These are phyloP conservation scores for Pulveroboletus sp. DNA, from an alignment of 768 basidiomycete species.

Conservation along the genomic window DNA sequence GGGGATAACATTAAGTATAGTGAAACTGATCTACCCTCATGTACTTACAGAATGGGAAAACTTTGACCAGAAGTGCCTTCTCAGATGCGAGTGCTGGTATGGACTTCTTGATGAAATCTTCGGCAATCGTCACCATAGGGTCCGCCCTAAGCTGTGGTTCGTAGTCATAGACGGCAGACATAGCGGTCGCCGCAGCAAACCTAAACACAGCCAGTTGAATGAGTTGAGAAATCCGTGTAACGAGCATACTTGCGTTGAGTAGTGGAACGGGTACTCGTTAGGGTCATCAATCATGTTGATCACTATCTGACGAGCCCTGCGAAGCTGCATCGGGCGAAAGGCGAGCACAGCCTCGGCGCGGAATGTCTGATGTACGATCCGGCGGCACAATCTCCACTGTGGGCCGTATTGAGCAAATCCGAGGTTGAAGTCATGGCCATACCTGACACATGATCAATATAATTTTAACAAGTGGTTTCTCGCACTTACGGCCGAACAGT, in stretches of 20 bases:
- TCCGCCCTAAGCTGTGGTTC: conserved; percentile 9
- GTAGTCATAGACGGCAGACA: conserved; percentile 15
- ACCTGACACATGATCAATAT: not conserved
- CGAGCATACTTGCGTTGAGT: not conserved
- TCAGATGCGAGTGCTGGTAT: not conserved
- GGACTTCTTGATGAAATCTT: not conserved
- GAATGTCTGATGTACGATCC: conserved; percentile 20
- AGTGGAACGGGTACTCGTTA: conserved; percentile 2
- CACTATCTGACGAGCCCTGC: conserved; percentile 9
- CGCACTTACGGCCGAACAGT: conserved; percentile 6
- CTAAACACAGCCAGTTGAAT: conserved; percentile 2
- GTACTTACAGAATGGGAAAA: conserved; percentile 15
- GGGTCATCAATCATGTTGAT: conserved; percentile 9
- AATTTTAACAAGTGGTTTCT: not conserved
- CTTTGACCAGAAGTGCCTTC: conserved; percentile 1
- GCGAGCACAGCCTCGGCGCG: not conserved
- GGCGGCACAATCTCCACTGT: conserved; percentile 14
- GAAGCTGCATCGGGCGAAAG: conserved; percentile 18
- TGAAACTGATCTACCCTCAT: too few species aligned
- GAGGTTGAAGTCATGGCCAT: conserved; percentile 2
- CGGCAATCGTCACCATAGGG: conserved; percentile 4
- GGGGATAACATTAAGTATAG: too few species aligned
- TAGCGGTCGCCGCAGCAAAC: conserved; percentile 29
- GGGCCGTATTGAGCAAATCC: not conserved
- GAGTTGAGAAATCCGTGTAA: not conserved